These are phyloP conservation scores for Globisporangium solare DNA, from an alignment of 352 stramenopile species.

Conservation along the genomic window DNA sequence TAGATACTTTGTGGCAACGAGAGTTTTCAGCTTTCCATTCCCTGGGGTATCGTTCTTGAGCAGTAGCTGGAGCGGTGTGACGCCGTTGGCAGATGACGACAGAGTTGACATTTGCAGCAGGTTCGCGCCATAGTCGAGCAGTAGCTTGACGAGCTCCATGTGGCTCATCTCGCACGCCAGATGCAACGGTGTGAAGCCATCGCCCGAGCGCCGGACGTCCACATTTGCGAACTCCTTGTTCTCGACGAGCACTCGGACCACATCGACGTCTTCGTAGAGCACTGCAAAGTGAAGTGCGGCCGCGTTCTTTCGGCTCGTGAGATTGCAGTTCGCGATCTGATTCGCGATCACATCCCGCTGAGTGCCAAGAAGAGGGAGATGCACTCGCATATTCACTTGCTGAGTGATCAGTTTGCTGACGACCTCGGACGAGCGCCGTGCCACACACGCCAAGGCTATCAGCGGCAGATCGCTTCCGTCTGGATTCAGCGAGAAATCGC, in stretches of 20 bases:
- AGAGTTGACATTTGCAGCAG: conserved; percentile 46
- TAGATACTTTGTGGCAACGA: conserved; percentile 37
- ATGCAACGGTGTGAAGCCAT: conserved; percentile 64
- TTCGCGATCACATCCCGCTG: conserved; percentile 12
- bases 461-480: conserved; percentile 56
- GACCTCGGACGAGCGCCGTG: conserved; percentile 34
- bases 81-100: conserved; percentile 25
- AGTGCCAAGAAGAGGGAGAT: conserved; percentile 39
- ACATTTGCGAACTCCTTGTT: conserved; percentile 38
- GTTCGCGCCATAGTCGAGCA: conserved; percentile 48
- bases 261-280: conserved; percentile 45
- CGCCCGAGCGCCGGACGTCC: conserved; percentile 50
- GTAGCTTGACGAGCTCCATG: conserved; percentile 36
- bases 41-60: conserved; percentile 44
- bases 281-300: conserved; percentile 62
- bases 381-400: conserved; percentile 55
- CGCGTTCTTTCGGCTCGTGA: conserved; percentile 37
- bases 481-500: conserved; percentile 26
- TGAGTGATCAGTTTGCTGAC: conserved; percentile 37
- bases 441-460: conserved; percentile 49
- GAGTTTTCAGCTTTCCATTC: conserved; percentile 38
- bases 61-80: conserved; percentile 48
- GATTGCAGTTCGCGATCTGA: conserved; percentile 18
- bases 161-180: conserved; percentile 55
- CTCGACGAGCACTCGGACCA: conserved; percentile 32